Percentiles rank a stretch among this genome's conserved stretches.
These are phyloP conservation scores for Botryotinia narcissicola DNA, from an alignment of 2,329 filamentous ascomycete genomes.

Conservation along the genomic window DNA sequence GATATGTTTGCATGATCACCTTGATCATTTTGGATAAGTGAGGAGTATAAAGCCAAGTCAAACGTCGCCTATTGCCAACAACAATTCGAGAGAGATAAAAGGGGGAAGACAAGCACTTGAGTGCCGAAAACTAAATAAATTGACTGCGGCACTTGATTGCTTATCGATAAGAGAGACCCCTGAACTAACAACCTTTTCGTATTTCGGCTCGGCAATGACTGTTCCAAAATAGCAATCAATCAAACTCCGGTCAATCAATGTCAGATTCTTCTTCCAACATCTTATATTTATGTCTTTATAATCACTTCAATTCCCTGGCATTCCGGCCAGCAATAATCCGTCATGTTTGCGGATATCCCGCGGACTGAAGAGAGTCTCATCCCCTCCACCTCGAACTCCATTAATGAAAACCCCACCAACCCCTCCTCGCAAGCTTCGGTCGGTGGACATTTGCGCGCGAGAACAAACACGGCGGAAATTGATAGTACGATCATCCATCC, in stretches of 20 bases:
- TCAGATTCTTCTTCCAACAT: slow-evolving; percentile 8
- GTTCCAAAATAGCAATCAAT: not conserved
- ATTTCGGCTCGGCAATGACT: slow-evolving; percentile 1
- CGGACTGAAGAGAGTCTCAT: slow-evolving; percentile 21
- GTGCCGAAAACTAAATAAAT: not conserved
- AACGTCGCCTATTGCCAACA: not conserved
- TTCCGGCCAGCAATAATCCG: slow-evolving; percentile 25
- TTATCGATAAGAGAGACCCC: slow-evolving; percentile 12
- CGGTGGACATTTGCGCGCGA: slow-evolving; percentile 26
- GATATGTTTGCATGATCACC: not conserved
- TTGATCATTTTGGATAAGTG: not conserved
- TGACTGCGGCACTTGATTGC: slow-evolving; percentile 5
- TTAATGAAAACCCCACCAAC: slow-evolving; percentile 22
- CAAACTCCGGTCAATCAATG: not conserved
- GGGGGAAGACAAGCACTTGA: not conserved
- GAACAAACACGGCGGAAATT: slow-evolving; percentile 40
- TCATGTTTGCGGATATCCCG: slow-evolving; percentile 30
- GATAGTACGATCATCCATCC: slow-evolving; percentile 52
- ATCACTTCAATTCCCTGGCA: slow-evolving; percentile 23
- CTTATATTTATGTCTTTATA: slow-evolving; percentile 21
- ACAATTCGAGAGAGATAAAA: not conserved
- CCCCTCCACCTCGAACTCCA: slow-evolving; percentile 13
- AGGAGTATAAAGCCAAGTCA: not conserved
- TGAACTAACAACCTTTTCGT: not conserved
- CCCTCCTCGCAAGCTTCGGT: slow-evolving; percentile 23